Conservation (phyloP, 257 asterid species). For the Jasminum sambac region DNA sequence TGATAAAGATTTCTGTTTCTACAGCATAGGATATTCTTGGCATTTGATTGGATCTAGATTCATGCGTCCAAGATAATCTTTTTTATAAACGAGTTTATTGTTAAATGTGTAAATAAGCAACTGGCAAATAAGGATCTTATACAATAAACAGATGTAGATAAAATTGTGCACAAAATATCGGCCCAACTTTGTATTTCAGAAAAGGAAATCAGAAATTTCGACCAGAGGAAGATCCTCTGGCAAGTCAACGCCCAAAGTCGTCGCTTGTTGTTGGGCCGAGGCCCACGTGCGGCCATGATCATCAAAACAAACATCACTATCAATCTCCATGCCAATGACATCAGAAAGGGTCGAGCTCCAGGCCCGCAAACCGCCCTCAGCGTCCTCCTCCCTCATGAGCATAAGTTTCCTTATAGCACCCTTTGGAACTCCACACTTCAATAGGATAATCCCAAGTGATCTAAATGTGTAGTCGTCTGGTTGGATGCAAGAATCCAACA, state of each 20-base stretch:
- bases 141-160: background rate
- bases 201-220: too few species aligned
- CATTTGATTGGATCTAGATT: too few species aligned
- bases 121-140: too few species aligned
- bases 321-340: slow-evolving; percentile 41
- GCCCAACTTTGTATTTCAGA: too few species aligned
- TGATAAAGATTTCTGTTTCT: too few species aligned
- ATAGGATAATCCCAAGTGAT: slow-evolving; percentile 60
- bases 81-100: too few species aligned
- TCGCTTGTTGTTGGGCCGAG: too few species aligned
- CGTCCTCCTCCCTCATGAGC: slow-evolving; percentile 46
- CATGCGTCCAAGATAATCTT: too few species aligned
- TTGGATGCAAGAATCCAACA: slow-evolving; percentile 50
- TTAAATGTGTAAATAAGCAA: too few species aligned
- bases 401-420: slow-evolving; percentile 60
- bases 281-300: background rate
- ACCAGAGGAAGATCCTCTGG: too few species aligned
- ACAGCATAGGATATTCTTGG: too few species aligned
- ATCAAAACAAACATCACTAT: slow-evolving; percentile 19
- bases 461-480: slow-evolving; percentile 83
- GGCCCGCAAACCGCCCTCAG: slow-evolving; percentile 45
- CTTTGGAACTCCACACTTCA: slow-evolving; percentile 79
- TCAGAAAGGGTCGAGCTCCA: slow-evolving; percentile 68
- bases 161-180: background rate
- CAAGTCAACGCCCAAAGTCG: too few species aligned